Conservation (phyloP, 179 eudicot genomes). For the Actinidia chinensis region DNA sequence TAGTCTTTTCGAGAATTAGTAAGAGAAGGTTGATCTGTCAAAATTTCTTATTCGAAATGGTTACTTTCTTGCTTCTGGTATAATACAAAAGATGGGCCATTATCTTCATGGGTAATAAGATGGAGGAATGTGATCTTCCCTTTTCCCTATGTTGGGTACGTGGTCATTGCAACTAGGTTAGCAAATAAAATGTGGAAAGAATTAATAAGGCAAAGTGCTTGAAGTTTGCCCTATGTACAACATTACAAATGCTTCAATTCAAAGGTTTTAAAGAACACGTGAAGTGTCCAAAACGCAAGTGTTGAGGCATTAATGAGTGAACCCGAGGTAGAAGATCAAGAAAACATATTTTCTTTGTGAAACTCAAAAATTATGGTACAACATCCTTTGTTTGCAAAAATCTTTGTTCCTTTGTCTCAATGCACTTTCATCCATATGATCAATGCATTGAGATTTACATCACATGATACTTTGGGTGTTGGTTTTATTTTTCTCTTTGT, state of each 20-base stretch:
- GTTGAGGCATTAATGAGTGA: background rate
- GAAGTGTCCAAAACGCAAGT: background rate
- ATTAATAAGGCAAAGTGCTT: background rate
- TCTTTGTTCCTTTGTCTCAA: too few relatives aligned
- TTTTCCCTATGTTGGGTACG: background rate
- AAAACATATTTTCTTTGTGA: background rate
- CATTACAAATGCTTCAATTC: background rate
- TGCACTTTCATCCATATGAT: background rate
- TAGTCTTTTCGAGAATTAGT: too few relatives aligned
- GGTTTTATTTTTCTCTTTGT: conserved; percentile 9
- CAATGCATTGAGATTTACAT: background rate
- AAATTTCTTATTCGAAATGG: background rate
- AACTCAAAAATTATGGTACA: background rate
- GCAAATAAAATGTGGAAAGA: background rate
- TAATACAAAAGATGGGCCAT: background rate
- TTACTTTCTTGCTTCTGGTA: background rate
- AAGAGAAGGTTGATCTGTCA: background rate
- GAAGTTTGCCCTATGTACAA: background rate
- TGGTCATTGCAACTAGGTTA: background rate
- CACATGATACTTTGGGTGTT: background rate
- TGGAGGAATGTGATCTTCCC: background rate
- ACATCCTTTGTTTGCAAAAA: background rate
- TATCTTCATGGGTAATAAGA: background rate
- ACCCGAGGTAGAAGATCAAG: background rate
- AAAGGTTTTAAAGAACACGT: background rate